Conservation (phyloP, 306 rosid genomes). For the Quercus ilex region DNA sequence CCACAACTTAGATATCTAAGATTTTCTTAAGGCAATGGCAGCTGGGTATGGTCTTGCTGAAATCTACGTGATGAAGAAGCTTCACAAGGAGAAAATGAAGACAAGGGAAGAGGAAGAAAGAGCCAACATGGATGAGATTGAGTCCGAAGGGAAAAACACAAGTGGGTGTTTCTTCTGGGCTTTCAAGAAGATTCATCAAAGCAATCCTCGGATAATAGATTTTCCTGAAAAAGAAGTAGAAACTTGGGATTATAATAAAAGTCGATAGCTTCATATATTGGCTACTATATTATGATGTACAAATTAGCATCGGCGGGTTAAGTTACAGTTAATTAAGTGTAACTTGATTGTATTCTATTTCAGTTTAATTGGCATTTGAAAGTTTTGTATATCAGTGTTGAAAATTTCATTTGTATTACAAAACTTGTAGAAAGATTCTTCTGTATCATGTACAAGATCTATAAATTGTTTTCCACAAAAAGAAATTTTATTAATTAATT, state of each 20-base stretch:
- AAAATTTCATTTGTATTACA: no score
- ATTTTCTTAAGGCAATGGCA: not conserved
- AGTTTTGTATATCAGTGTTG: no score
- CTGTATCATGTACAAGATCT: no score
- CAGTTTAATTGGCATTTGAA: no score
- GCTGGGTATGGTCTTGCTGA: constrained; percentile 35
- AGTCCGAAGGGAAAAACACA: constrained; percentile 1
- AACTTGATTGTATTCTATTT: no score
- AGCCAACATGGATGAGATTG: not conserved
- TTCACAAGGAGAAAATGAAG: constrained; percentile 44
- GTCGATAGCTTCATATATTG: not conserved
- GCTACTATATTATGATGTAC: not conserved
- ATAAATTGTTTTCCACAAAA: no score
- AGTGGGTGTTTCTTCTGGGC: constrained; percentile 45
- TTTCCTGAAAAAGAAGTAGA: not conserved
- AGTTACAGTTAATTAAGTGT: not conserved
- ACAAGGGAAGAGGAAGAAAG: constrained; percentile 16
- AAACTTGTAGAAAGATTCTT: no score
- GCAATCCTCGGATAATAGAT: constrained; percentile 6
- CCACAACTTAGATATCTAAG: no score
- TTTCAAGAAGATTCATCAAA: constrained; percentile 9
- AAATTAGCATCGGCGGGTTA: not conserved
- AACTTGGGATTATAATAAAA: not conserved
- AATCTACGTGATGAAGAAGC: constrained; percentile 35
- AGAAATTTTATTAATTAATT: no score